A percentile compares a stretch with the other conserved stretches of the same genome.
phyloP scores from a whole-genome alignment of 179 eudicot genomes.

The Beta lomatogona region DNA sequence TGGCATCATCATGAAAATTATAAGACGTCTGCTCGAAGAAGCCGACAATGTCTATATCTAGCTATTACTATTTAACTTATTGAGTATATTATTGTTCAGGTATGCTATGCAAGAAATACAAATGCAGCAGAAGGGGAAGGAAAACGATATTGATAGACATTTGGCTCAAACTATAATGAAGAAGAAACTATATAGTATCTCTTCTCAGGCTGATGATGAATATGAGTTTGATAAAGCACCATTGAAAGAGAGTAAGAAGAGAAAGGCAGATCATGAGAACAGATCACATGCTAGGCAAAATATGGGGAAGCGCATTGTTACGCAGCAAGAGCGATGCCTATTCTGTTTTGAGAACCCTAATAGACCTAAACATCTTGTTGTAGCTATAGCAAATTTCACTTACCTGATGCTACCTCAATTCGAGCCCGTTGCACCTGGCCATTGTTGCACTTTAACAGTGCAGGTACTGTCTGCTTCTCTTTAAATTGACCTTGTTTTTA shows the following conservation, averaged over 20 bases:
- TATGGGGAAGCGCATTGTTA: constrained; percentile 56
- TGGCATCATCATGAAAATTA: too few species aligned
- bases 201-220: constrained; percentile 84
- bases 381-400: constrained; percentile 84
- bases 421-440: constrained; percentile 84
- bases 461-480: constrained; percentile 51
- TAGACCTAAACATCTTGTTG: constrained; percentile 84
- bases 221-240: constrained; percentile 88
- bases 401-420: constrained; percentile 80
- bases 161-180: constrained; percentile 74
- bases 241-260: constrained; percentile 56
- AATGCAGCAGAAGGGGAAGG: constrained; percentile 57
- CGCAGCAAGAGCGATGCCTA: constrained; percentile 89
- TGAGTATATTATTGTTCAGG: constrained; percentile 29
- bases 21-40: too few species aligned
- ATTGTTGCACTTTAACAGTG: constrained; percentile 82
- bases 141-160: constrained; percentile 77
- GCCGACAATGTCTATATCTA: too few species aligned
- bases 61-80: too few species aligned
- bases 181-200: constrained; percentile 53
- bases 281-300: constrained; percentile 37
- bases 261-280: constrained; percentile 46
- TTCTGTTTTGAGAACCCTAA: constrained; percentile 91
- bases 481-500: neutral
- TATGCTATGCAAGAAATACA: constrained; percentile 53